Conservation (phyloP, 495 filamentous ascomycete genomes). For the Sphaerosporella brunnea region DNA sequence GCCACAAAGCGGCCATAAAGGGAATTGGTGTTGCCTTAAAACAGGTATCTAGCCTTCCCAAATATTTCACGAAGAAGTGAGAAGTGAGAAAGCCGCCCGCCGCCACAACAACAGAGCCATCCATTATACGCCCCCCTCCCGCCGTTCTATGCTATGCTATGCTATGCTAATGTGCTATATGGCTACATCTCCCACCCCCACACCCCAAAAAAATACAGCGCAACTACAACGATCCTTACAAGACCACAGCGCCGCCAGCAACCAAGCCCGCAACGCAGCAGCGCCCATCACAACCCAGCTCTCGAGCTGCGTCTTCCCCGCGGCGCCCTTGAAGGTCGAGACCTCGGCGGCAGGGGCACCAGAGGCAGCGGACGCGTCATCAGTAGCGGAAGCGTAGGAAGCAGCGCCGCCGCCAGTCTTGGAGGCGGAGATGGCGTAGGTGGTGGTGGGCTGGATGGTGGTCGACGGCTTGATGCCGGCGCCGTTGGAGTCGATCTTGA, state of each 20-base stretch:
- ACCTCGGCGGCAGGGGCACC: not conserved
- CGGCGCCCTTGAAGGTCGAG: not conserved
- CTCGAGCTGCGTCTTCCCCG: not conserved
- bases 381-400: conserved; percentile 1
- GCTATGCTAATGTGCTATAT: too few relatives aligned
- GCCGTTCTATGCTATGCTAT: too few relatives aligned
- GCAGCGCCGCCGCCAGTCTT: not conserved
- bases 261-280: not conserved
- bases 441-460: conserved; percentile 4
- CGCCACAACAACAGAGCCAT: too few relatives aligned
- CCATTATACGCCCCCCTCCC: too few relatives aligned
- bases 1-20: too few relatives aligned
- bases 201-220: too few relatives aligned
- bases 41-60: too few relatives aligned
- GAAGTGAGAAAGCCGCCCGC: too few relatives aligned
- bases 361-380: not conserved
- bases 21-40: too few relatives aligned
- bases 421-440: not conserved
- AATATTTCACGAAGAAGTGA: too few relatives aligned
- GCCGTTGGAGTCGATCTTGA: conserved; percentile 9
- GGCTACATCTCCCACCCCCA: too few relatives aligned
- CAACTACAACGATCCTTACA: too few relatives aligned
- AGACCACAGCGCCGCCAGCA: not conserved
- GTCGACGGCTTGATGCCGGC: conserved; percentile 1
- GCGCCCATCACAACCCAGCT: not conserved